Percentiles rank a stretch among this genome's conserved stretches.
Evolutionary conservation across 805 yeast species (phyloP).

Genomic region (Teunomyces stri): DNA sequence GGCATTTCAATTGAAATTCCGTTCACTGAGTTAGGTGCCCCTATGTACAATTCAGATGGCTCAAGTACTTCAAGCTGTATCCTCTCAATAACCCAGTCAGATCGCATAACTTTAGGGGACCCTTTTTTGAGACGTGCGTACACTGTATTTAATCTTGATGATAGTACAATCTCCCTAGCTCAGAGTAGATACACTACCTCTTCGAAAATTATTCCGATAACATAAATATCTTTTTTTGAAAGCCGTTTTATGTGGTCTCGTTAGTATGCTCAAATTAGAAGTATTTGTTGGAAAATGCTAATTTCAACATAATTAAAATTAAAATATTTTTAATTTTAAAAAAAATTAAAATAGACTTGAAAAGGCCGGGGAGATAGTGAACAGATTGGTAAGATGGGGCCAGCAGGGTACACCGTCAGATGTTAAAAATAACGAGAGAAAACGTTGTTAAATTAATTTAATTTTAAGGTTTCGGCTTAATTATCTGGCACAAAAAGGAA

Average conservation of each 20-base stretch:
- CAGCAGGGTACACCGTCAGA: neutral
- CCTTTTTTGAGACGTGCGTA: slow-evolving; percentile 25
- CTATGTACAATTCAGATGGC: neutral
- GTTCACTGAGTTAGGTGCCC: slow-evolving; percentile 2
- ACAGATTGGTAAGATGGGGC: neutral
- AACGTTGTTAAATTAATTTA: neutral
- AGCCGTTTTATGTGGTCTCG: too few species aligned
- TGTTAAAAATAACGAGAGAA: neutral
- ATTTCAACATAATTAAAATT: too few species aligned
- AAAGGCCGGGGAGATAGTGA: neutral
- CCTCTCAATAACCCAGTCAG: slow-evolving; percentile 1
- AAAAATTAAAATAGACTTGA: neutral
- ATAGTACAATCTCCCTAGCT: slow-evolving; percentile 21
- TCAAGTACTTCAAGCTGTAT: neutral
- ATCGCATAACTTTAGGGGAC: slow-evolving; percentile 19
- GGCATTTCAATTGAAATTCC: slow-evolving; percentile 4
- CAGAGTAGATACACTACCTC: slow-evolving; percentile 17
- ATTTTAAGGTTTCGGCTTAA: neutral
- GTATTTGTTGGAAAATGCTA: too few species aligned
- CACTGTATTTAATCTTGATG: slow-evolving; percentile 25
- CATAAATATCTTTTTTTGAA: neutral
- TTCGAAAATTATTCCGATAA: slow-evolving; percentile 3
- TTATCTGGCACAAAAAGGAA: too few species aligned
- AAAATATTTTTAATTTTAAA: neutral
- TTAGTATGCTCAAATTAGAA: too few species aligned